A percentile compares a stretch with the other conserved stretches of the same genome.
Evolutionary conservation across 495 filamentous ascomycete species (phyloP).

Genomic region (Immersiella caudata): DNA sequence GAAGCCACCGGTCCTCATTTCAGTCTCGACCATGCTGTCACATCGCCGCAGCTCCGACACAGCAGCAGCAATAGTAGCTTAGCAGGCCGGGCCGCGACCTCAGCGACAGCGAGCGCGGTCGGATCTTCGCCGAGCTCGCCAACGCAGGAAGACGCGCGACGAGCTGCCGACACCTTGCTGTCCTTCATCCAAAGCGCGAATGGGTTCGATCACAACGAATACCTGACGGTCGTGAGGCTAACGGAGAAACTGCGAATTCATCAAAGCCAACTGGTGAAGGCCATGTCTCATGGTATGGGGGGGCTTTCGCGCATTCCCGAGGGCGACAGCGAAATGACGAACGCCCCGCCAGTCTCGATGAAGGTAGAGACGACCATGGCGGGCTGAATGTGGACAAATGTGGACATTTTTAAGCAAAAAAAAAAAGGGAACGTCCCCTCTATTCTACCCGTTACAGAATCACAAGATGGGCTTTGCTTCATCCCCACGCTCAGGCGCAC

Average conservation of each 20-base stretch:
- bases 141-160: slow-evolving; percentile 85
- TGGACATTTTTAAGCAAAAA: background rate
- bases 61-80: slow-evolving; percentile 58
- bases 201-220: slow-evolving; percentile 79
- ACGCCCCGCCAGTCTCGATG: slow-evolving; percentile 22
- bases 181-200: slow-evolving; percentile 77
- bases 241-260: slow-evolving; percentile 84
- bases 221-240: slow-evolving; percentile 76
- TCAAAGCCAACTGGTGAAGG: slow-evolving; percentile 55
- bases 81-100: slow-evolving; percentile 47
- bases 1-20: slow-evolving; percentile 55
- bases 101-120: slow-evolving; percentile 44
- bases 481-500: background rate
- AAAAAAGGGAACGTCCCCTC: background rate
- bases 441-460: background rate
- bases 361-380: slow-evolving; percentile 31
- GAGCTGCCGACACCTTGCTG: slow-evolving; percentile 83
- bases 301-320: slow-evolving; percentile 70
- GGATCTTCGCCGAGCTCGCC: slow-evolving; percentile 64
- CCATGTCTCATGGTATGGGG: slow-evolving; percentile 58
- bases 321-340: slow-evolving; percentile 57
- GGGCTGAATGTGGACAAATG: background rate
- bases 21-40: slow-evolving; percentile 56
- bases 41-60: slow-evolving; percentile 56
- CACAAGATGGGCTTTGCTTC: background rate